A percentile compares a stretch with the other conserved stretches of the same genome.
phyloP scores from a whole-genome alignment of 2,329 filamentous ascomycete genomes.

The Pseudogymnoascus verrucosus region DNA sequence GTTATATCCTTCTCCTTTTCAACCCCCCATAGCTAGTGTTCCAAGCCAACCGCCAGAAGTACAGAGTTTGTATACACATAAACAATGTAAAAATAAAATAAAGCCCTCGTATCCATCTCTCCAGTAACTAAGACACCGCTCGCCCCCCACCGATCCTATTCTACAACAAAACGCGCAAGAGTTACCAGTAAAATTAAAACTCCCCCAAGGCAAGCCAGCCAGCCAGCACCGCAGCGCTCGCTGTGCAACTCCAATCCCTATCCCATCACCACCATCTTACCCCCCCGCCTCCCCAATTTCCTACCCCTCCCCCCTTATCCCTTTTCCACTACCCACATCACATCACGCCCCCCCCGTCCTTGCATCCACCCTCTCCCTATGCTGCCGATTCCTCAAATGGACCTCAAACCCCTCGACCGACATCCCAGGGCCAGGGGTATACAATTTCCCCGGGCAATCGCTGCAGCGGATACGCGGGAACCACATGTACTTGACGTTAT shows the following conservation, averaged over 20 bases:
- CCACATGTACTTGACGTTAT: slow-evolving; percentile 69
- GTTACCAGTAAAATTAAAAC: not conserved
- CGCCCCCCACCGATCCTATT: not conserved
- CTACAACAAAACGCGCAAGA: not conserved
- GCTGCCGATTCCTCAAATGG: slow-evolving; percentile 77
- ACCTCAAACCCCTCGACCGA: slow-evolving; percentile 89
- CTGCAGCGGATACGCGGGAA: slow-evolving; percentile 83
- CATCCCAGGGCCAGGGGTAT: slow-evolving; percentile 78
- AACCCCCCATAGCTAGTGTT: not conserved
- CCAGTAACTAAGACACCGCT: not conserved
- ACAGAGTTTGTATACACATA: not conserved
- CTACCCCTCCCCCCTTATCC: not conserved
- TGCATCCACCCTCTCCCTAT: slow-evolving; percentile 61
- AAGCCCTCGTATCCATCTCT: not conserved
- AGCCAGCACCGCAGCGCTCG: not conserved
- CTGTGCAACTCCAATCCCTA: slow-evolving; percentile 2
- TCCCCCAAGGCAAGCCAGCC: not conserved
- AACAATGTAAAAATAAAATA: not conserved
- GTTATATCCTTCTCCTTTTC: not conserved
- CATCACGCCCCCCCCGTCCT: slow-evolving; percentile 4
- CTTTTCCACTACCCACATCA: not conserved
- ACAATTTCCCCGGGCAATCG: slow-evolving; percentile 89
- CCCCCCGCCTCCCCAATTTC: not conserved
- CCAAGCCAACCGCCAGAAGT: not conserved
- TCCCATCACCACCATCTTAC: not conserved